A percentile compares a stretch with the other conserved stretches of the same genome.
Evolutionary conservation across 106 monocot genomes (phyloP).

Genomic region (Amphibolis antarctica): DNA sequence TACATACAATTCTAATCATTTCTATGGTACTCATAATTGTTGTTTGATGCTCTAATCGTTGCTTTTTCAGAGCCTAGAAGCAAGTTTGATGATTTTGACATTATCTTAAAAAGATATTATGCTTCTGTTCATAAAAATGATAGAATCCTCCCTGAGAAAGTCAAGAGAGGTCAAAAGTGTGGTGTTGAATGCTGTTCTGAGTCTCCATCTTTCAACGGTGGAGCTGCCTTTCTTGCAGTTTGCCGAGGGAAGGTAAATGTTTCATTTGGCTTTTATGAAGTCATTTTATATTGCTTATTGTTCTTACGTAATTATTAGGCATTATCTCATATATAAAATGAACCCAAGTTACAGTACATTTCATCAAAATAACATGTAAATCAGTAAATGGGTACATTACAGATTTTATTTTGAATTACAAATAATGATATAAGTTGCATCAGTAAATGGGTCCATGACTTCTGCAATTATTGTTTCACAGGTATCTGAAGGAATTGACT

Average conservation of each 20-base stretch:
- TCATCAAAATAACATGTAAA: too few relatives aligned
- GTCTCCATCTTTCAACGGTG: slow-evolving; percentile 18
- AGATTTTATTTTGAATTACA: too few relatives aligned
- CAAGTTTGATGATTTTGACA: slow-evolving; percentile 64
- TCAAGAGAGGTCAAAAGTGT: slow-evolving; percentile 37
- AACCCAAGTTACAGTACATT: too few relatives aligned
- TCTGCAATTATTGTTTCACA: slow-evolving; percentile 18
- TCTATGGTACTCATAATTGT: too few relatives aligned
- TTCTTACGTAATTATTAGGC: not conserved
- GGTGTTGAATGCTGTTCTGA: slow-evolving; percentile 13
- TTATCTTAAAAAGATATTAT: slow-evolving; percentile 70
- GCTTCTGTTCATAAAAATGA: slow-evolving; percentile 39
- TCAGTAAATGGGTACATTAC: too few relatives aligned
- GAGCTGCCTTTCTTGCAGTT: slow-evolving; percentile 96
- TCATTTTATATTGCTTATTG: not conserved
- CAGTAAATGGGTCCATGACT: not conserved
- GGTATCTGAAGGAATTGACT: slow-evolving; percentile 99
- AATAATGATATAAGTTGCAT: too few relatives aligned
- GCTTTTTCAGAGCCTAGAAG: slow-evolving; percentile 74
- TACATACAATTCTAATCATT: too few relatives aligned
- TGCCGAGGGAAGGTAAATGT: slow-evolving; percentile 79
- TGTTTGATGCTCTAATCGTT: not conserved
- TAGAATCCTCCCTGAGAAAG: slow-evolving; percentile 12
- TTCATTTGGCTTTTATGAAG: not conserved
- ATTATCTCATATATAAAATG: too few relatives aligned